phyloP scores from a whole-genome alignment of 2,329 filamentous ascomycete species.

The Huntiella savannae region DNA sequence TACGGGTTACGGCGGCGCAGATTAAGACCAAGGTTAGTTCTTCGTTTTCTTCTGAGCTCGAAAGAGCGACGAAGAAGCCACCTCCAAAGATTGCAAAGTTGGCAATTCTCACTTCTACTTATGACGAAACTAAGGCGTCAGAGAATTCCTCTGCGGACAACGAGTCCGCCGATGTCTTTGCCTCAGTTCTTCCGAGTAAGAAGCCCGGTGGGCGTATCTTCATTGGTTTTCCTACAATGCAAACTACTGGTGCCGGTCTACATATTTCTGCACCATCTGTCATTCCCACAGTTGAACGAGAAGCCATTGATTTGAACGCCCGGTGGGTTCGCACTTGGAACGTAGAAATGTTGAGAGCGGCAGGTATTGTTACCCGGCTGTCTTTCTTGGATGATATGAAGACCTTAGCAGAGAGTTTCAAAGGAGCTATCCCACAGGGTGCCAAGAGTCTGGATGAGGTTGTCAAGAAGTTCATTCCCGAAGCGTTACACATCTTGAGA shows the following conservation, averaged over 20 bases:
- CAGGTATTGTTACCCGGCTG: constrained; percentile 75
- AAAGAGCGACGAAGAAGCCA: constrained; percentile 91
- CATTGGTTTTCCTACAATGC: constrained; percentile 92
- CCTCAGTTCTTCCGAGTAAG: constrained; percentile 74
- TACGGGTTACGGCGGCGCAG: constrained; percentile 69
- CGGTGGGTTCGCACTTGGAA: constrained; percentile 94
- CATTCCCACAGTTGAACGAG: constrained; percentile 90
- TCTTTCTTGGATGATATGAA: constrained; percentile 79
- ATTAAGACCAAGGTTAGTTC: constrained; percentile 57
- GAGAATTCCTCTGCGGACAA: constrained; percentile 30
- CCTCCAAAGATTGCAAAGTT: constrained; percentile 76
- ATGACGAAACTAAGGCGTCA: constrained; percentile 57
- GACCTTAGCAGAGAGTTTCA: constrained; percentile 45
- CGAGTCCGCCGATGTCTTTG: constrained; percentile 53
- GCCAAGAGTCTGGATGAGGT: constrained; percentile 41
- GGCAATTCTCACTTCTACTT: constrained; percentile 77
- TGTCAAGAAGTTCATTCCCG: constrained; percentile 49
- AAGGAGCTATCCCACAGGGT: constrained; percentile 24
- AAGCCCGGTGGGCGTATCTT: constrained; percentile 72
- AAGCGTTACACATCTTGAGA: constrained; percentile 64
- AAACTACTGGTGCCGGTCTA: constrained; percentile 84
- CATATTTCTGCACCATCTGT: constrained; percentile 92
- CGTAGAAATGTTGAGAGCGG: constrained; percentile 73
- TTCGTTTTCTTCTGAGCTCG: constrained; percentile 65
- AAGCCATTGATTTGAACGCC: constrained; percentile 92